Base-by-base conservation (phyloP, 345 rosid species). In the Sisymbrium altissimum region DNA sequence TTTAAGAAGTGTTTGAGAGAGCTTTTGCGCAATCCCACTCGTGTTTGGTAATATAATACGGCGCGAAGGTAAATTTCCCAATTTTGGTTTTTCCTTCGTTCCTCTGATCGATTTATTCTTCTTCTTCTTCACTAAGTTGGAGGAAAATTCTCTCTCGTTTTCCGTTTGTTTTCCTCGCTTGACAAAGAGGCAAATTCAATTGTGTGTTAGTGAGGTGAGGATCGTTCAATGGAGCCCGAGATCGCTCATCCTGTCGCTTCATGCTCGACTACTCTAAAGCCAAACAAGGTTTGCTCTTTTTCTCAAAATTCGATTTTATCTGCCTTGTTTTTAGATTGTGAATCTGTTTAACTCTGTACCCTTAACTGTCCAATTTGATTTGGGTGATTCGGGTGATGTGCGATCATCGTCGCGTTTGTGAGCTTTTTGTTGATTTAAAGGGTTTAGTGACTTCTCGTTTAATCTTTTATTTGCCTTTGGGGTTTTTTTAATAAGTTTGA, bases 221-320 rank as follows among this genome's bases (percentile, higher is more conserved):
- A 48, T 69, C 78, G n/a, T 17, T 70, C 48, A 50, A 87, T 92
- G 90, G 96, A 90, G 76, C 83, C 93, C 0, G 90, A 90, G 85
- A 82, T 89, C 76, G 81, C 88, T 29, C 83, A 85, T 39, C 85
- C 85, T 72, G 21, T 60, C 25, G 75, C 77, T 71, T 80, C 83
- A 65, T 13, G 81, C 68, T 74, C 80, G 44, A 77, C 36, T 30
- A 66, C 68, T 67, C 66, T 50, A 30, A 85, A 79, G 60, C 76
- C 69, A 2, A 81, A 80, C 15, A 76, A 88, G 97, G 97, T 90
- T 35, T 32, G 23, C 59, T 66, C 25, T 54, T 53, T 38, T 33
- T n/a, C 0, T 30, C 5, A 4, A 6, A 25, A 49, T 55, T 50
- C 29, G 19, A 12, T 25, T 55, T 56, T 5, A 17, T 14, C 44